Base-by-base conservation (phyloP, 1,284 basidiomycete genomes). In the Cutaneotrichosporon cavernicola region DNA sequence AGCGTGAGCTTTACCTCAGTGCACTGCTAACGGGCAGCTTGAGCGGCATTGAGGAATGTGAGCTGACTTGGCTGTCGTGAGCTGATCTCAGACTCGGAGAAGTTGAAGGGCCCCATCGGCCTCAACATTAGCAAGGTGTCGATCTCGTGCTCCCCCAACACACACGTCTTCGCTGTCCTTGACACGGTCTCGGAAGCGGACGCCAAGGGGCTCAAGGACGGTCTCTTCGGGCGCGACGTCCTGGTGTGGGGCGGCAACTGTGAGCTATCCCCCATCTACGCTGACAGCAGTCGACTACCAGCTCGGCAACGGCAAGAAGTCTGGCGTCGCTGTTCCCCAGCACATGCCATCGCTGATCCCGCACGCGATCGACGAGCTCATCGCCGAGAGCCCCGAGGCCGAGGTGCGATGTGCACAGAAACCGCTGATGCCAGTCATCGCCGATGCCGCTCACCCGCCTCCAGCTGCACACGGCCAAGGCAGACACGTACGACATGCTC, bases 41-140 rank as follows among this genome's bases (percentile, higher is more conserved):
- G 60, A 93, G 90, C 71, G 92, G 92, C 8, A 81, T 96, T 31
- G 81, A 86, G 31, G 92, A 93, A 84, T 95, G 90, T 90, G 73
- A 81, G 88, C 79, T 6, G 8, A 5, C 4, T 26, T 22, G 31
- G 13, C 36, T 38, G 66, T 16, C 11, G 11, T 8, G 43, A 22
- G 52, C 63, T 66, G 32, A 64, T 36, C 9, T 3, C 77, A 92
- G 90, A 88, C 75, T 88, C 87, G 73, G 91, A 94, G 67, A 78
- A 80, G 40, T 83, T 82, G 21, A 81, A 85, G 65, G 82, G 82
- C 34, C 81, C 90, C 61, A 83, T 88, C 59, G 86, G 91, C 0
- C 87, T 97, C 60, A 81, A 81, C 31, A 89, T 92, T 10, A 82
- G 87, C 65, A 82, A 84, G 10, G 82, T 97, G 36, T 74, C 74